Base-by-base conservation (phyloP, 305 asterid genomes). In the Salvia sclarea region DNA sequence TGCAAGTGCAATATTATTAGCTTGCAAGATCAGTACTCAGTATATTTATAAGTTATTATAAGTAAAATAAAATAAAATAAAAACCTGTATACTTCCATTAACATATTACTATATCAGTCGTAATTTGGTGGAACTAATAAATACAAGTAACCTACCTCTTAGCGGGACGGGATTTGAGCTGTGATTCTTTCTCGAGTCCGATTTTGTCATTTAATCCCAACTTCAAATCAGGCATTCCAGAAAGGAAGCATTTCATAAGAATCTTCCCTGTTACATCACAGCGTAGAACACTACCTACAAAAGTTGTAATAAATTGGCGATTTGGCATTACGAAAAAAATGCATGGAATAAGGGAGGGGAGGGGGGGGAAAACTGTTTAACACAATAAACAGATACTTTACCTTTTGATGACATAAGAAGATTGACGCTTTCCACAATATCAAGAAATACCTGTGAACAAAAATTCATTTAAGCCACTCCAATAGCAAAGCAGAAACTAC, bases 351-450 rank as follows among this genome's bases (percentile, higher is more conserved):
- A 10, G 53, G 8, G 14, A n/a, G n/a, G n/a, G n/a, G n/a, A n/a
- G n/a, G n/a, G n/a, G n/a, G n/a, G n/a, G n/a, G n/a, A n/a, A n/a
- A n/a, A n/a, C n/a, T n/a, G n/a, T n/a, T n/a, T n/a, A n/a, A n/a
- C 44, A 22, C 47, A 49, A 61, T 24, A 55, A 43, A 55, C 10
- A 59, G 18, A 30, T 31, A 21, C 16, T 44, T 62, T 73, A 94
- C 99, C 99, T 85, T 94, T 89, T 16, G 99, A 94, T 75, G 99
- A 94, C 99, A 91, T 94, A 30, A 94, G 97, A 71, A 94, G 98
- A 79, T 94, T 94, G 78, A 94, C 99, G 53, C 98, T 91, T 79
- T 94, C 99, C 79, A 94, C 97, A 69, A 94, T 94, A 84, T 94
- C 99, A 79, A 94, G 93, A 76, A 94, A 94, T 52, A 94, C 97